These are phyloP conservation scores for Tricholoma bakamatsutake DNA, from an alignment of 768 basidiomycete species.

Conservation along the genomic window DNA sequence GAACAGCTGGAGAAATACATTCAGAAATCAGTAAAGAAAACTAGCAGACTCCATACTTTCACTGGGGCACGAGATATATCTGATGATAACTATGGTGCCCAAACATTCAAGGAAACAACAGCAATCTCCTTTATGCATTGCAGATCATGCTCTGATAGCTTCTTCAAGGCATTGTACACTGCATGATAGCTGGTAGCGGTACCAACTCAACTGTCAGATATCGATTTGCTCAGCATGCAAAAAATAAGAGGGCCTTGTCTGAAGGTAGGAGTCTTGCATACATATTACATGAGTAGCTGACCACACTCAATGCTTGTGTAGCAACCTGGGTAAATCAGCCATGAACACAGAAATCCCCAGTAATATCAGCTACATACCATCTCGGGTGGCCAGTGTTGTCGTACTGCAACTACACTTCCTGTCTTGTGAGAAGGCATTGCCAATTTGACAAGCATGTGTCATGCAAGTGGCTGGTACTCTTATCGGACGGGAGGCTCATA, in stretches of 20 bases:
- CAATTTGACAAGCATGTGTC: slow-evolving; percentile 8
- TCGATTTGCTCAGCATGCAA: not conserved
- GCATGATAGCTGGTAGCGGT: not conserved
- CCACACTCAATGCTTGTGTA: not conserved
- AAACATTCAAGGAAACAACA: too few relatives aligned
- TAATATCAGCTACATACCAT: not conserved
- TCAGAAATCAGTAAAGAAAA: too few relatives aligned
- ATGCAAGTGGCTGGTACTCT: slow-evolving; percentile 9
- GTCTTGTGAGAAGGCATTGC: not conserved
- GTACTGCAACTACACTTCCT: not conserved
- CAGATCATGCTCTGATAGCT: not conserved
- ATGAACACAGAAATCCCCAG: not conserved
- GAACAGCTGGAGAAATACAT: too few relatives aligned
- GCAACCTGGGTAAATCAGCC: not conserved
- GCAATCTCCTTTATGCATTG: not conserved
- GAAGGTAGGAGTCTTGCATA: not conserved
- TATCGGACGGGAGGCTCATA: too few relatives aligned
- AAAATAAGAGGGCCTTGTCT: not conserved
- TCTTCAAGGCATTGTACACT: not conserved
- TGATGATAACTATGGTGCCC: too few relatives aligned
- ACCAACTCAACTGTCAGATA: not conserved
- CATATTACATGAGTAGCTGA: not conserved
- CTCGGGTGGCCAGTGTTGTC: not conserved
- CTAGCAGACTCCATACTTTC: too few relatives aligned
- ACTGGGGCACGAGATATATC: too few relatives aligned